Evolutionary conservation across 2,329 filamentous ascomycete genomes (phyloP).

Genomic region (Nemania bipapillata): DNA sequence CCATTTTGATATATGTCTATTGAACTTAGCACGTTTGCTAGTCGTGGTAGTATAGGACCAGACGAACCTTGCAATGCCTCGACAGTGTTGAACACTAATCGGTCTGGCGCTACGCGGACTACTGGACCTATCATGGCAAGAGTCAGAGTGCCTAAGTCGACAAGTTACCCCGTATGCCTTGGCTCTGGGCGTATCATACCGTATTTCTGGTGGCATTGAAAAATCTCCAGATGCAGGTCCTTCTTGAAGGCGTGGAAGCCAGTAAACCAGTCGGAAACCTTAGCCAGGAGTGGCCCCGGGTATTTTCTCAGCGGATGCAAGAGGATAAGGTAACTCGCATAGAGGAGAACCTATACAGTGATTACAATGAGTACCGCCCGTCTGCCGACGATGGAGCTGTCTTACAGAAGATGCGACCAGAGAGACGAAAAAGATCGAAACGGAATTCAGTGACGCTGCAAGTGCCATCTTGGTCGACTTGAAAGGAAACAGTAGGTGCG

Average conservation of each 20-base stretch:
- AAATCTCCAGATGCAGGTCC: not conserved
- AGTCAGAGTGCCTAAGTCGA: not conserved
- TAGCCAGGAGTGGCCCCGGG: constrained; percentile 3
- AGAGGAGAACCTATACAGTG: not conserved
- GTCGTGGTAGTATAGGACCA: not conserved
- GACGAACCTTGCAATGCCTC: constrained; percentile 22
- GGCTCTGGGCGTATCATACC: not conserved
- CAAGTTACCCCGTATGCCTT: not conserved
- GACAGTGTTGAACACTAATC: constrained; percentile 26
- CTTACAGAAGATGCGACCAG: not conserved
- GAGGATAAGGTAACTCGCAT: not conserved
- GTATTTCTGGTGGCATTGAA: not conserved
- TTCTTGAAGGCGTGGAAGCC: not conserved
- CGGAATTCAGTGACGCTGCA: not conserved
- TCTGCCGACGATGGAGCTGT: not conserved
- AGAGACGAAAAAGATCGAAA: not conserved
- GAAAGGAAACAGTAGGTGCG: not conserved
- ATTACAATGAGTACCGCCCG: not conserved
- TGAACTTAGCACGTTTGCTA: not conserved
- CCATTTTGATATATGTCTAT: constrained; percentile 38
- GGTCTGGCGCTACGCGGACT: constrained; percentile 21
- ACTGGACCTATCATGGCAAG: constrained; percentile 17
- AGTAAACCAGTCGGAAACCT: not conserved
- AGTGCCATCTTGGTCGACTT: not conserved
- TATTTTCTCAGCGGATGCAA: constrained; percentile 6